Percentiles rank a stretch among this genome's conserved stretches.
These are phyloP conservation scores for Apiospora phragmitis DNA, from an alignment of 2,329 filamentous ascomycete species.

Conservation along the genomic window DNA sequence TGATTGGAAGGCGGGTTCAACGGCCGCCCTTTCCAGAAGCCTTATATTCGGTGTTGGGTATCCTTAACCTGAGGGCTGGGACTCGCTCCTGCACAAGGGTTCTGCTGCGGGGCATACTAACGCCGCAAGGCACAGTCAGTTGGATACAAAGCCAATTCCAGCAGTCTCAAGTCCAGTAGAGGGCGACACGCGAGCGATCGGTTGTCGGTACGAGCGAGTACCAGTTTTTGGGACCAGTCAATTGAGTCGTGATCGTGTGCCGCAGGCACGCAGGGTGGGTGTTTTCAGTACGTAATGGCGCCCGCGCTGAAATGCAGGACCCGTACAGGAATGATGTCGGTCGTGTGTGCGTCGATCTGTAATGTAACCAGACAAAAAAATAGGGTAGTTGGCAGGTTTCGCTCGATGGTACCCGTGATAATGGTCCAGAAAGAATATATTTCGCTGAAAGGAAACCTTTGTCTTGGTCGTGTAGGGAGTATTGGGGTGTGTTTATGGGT, in stretches of 20 bases:
- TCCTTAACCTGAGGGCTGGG: constrained; percentile 6
- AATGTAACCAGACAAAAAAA: not conserved
- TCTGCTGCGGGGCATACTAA: not conserved
- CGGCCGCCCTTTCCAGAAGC: not conserved
- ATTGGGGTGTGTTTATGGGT: not conserved
- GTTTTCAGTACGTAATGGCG: constrained; percentile 6
- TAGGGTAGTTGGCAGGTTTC: not conserved
- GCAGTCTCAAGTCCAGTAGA: not conserved
- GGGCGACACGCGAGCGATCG: not conserved
- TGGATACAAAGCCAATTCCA: not conserved
- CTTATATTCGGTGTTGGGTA: not conserved
- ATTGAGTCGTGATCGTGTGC: constrained; percentile 8
- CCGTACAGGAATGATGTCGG: constrained; percentile 8
- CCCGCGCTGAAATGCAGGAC: constrained; percentile 3
- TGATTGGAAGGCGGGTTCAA: constrained; percentile 7
- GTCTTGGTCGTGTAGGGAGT: not conserved
- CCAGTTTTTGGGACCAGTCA: not conserved
- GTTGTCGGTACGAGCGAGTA: not conserved
- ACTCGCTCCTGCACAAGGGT: constrained; percentile 2
- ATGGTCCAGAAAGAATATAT: not conserved
- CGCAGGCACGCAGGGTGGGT: not conserved
- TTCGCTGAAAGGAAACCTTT: not conserved
- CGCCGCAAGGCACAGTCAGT: constrained; percentile 4
- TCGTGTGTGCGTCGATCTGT: constrained; percentile 5
- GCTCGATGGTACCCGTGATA: not conserved